A percentile compares a stretch with the other conserved stretches of the same genome.
Conservation (phyloP, 2,329 filamentous ascomycete species). For the Leptographium lundbergii region DNA sequence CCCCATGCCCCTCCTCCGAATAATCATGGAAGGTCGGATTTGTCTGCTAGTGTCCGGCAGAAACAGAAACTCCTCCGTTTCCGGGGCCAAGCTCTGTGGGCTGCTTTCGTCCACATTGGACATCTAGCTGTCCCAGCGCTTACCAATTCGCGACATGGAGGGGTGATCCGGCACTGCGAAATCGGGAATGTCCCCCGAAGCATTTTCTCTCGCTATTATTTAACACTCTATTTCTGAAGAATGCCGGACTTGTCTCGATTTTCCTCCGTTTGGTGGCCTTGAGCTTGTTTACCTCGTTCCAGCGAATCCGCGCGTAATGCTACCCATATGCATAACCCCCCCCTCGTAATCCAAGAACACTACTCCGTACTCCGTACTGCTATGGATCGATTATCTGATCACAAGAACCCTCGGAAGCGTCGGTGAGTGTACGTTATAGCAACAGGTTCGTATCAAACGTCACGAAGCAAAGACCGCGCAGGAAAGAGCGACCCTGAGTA, state of each 20-base stretch:
- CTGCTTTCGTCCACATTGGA: not conserved
- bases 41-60: not conserved
- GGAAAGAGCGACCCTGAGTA: constrained; percentile 2
- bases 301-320: not conserved
- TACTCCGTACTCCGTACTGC: not conserved
- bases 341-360: not conserved
- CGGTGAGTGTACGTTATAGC: not conserved
- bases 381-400: not conserved
- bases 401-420: not conserved
- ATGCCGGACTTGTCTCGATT: not conserved
- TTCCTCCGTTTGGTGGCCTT: not conserved
- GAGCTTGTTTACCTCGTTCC: not conserved
- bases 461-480: not conserved
- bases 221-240: not conserved
- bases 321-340: not conserved
- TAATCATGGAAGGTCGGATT: not conserved
- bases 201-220: not conserved
- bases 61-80: not conserved
- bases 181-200: not conserved
- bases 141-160: not conserved
- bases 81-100: not conserved
- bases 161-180: not conserved
- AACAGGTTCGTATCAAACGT: not conserved
- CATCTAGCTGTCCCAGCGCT: not conserved
- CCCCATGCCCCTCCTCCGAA: not conserved